Evolutionary conservation across 2,329 filamentous ascomycete genomes (phyloP).

Genomic region (Colletotrichum sp.): DNA sequence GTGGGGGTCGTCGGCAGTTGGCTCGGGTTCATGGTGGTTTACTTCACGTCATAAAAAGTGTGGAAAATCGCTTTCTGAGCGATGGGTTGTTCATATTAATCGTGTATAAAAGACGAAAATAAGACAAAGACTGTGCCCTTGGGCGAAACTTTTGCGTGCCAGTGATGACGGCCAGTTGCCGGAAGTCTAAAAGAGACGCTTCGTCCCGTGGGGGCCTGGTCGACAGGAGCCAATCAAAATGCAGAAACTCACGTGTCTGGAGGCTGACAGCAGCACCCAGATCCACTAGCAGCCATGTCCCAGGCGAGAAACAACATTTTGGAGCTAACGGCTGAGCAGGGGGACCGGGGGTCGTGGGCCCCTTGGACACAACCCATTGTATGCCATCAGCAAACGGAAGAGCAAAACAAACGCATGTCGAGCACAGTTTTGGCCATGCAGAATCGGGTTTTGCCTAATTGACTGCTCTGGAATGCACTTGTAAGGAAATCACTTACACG

Average conservation of each 20-base stretch:
- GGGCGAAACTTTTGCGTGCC: constrained; percentile 9
- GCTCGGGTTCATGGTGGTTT: constrained; percentile 93
- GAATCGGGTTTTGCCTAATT: neutral
- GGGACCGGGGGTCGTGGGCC: constrained; percentile 21
- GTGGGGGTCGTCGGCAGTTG: constrained; percentile 96
- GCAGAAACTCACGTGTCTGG: constrained; percentile 11
- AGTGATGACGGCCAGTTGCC: constrained; percentile 7
- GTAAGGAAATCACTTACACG: constrained; percentile 19
- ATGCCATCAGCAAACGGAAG: constrained; percentile 3
- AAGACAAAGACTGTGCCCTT: neutral
- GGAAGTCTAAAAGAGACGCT: constrained; percentile 18
- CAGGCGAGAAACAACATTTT: constrained; percentile 16
- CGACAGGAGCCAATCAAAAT: constrained; percentile 5
- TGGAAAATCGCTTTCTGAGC: neutral
- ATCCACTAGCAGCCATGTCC: constrained; percentile 7
- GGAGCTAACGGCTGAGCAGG: constrained; percentile 22
- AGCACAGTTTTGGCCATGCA: constrained; percentile 1
- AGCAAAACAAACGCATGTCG: constrained; percentile 1
- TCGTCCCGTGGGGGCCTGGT: constrained; percentile 10
- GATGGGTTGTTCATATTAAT: neutral
- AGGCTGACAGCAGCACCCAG: constrained; percentile 21
- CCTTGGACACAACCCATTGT: constrained; percentile 22
- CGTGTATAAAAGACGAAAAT: neutral
- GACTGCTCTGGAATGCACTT: neutral
- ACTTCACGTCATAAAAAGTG: constrained; percentile 66